Base-by-base conservation (phyloP, 495 filamentous ascomycete species). In the Thozetella sp. region DNA sequence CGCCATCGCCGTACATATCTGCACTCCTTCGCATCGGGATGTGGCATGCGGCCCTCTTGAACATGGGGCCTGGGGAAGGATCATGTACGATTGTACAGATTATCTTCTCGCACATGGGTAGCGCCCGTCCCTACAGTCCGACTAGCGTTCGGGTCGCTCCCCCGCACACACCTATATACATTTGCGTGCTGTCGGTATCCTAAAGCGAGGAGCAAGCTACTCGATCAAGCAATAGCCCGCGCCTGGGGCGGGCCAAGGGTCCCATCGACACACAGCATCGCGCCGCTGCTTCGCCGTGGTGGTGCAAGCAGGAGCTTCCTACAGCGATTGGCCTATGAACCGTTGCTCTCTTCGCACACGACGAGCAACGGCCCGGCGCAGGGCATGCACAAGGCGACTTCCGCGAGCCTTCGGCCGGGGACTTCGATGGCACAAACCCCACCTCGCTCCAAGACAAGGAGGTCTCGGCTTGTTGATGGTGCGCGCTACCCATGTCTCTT, bases 141-240 rank as follows among this genome's bases (percentile, higher is more conserved):
- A 20, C 43, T 48, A 48, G 43, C 43, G 43, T 11, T 48, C 43
- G 20, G 20, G 12, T n/a, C 43, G 11, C 9, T n/a, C 43, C 9
- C 43, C 9, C 43, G 4, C 6, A 3, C 43, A 48, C 43, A 3
- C 43, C 3, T n/a, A n/a, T n/a, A n/a, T n/a, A n/a, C 43, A 48
- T n/a, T 48, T 4, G n/a, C 30, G 6, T 48, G 43, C n/a, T 20
- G 43, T 11, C 20, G 20, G 9, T n/a, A 11, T 48, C 43, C 43
- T 15, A 20, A 20, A 20, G n/a, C n/a, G 9, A 13, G n/a, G n/a
- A 51, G 20, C n/a, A 56, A 56, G 37, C 58, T 54, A 53, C 51
- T 57, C 61, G 63, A 66, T 60, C 48, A 59, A 61, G 58, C 61
- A 63, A 24, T 51, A 25, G 40, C 34, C 60, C 37, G 57, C 24